Evolutionary conservation across 257 asterid genomes (phyloP).

Genomic region (Solanum boliviense): DNA sequence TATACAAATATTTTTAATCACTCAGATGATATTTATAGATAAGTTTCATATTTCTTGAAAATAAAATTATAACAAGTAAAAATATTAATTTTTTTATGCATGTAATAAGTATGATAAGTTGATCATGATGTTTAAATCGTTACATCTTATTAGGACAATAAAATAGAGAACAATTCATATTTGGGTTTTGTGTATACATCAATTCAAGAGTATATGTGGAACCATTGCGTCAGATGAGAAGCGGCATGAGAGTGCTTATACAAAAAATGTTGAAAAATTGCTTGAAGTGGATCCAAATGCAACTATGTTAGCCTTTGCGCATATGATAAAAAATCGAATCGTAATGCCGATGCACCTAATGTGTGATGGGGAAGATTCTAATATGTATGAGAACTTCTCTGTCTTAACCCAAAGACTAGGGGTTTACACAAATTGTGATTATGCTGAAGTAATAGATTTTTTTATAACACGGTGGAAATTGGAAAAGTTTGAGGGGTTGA

Average conservation of each 20-base stretch:
- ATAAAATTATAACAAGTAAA: no score
- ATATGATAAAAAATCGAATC: slow-evolving; percentile 25
- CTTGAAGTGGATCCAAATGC: slow-evolving; percentile 20
- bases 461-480: slow-evolving; percentile 17
- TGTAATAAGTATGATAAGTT: not conserved
- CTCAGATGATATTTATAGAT: no score
- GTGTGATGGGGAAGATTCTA: slow-evolving; percentile 19
- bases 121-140: not conserved
- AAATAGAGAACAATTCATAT: no score
- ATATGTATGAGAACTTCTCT: slow-evolving; percentile 13
- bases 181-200: no score
- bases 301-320: slow-evolving; percentile 19
- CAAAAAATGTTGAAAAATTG: slow-evolving; percentile 11
- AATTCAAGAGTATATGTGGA: slow-evolving; percentile 9
- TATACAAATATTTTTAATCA: no score
- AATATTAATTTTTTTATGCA: no score
- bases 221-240: slow-evolving; percentile 26
- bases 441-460: slow-evolving; percentile 21
- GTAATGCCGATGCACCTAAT: slow-evolving; percentile 22
- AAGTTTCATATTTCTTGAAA: no score
- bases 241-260: slow-evolving; percentile 17
- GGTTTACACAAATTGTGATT: slow-evolving; percentile 12
- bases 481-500: slow-evolving; percentile 14
- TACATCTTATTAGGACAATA: no score
- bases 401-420: slow-evolving; percentile 7